Conservation (phyloP, 1,284 basidiomycete species). For the Sphagnurus paluster region DNA sequence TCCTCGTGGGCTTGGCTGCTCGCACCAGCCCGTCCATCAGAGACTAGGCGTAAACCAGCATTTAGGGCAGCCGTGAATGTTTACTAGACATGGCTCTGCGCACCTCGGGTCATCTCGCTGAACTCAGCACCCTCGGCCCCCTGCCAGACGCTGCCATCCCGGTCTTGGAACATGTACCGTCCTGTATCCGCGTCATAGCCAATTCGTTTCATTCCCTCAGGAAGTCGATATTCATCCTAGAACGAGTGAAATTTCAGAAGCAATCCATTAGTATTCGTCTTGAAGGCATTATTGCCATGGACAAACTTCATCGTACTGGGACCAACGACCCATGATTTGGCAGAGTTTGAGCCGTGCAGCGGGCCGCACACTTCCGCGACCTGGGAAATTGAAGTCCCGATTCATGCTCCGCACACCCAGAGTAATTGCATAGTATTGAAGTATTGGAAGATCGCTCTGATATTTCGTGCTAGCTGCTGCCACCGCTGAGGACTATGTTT, state of each 20-base stretch:
- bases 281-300: not conserved
- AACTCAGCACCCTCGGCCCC: constrained; percentile 54
- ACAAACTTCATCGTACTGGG: constrained; percentile 52
- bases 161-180: constrained; percentile 56
- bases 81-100: constrained; percentile 16
- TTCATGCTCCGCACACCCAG: not conserved
- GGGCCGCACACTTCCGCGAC: not conserved
- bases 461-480: too few species aligned
- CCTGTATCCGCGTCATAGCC: constrained; percentile 63
- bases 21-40: constrained; percentile 8
- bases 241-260: not conserved
- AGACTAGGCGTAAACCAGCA: constrained; percentile 8
- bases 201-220: constrained; percentile 59
- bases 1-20: constrained; percentile 20
- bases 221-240: constrained; percentile 60
- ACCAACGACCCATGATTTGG: constrained; percentile 51
- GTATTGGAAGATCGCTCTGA: too few species aligned
- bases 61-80: not conserved
- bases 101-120: constrained; percentile 54
- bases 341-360: not conserved
- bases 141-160: constrained; percentile 47
- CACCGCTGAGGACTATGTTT: too few species aligned
- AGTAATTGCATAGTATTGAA: too few species aligned
- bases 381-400: not conserved
- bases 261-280: not conserved